Percentiles rank a stretch among this genome's conserved stretches.
Evolutionary conservation across 2,329 filamentous ascomycete species (phyloP).

Genomic region (Kalmusia sp.): DNA sequence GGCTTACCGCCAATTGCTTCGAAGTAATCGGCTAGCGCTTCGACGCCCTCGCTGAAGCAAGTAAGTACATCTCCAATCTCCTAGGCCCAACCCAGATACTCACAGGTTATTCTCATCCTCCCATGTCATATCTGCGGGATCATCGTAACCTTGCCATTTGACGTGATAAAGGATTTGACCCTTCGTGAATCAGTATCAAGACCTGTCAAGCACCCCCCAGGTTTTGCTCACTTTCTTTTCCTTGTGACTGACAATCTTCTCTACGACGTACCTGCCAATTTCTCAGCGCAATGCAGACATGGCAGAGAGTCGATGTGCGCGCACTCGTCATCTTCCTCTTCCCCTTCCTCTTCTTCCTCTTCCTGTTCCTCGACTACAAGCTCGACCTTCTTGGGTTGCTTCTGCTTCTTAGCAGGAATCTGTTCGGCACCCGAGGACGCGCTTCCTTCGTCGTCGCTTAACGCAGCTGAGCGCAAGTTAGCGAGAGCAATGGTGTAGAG

Average conservation of each 20-base stretch:
- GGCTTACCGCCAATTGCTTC: conserved; percentile 68
- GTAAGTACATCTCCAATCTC: not conserved
- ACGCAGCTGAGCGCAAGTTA: conserved; percentile 42
- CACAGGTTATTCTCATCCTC: conserved; percentile 78
- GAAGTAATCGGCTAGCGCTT: conserved; percentile 71
- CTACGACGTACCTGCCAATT: conserved; percentile 70
- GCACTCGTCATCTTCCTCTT: conserved; percentile 55
- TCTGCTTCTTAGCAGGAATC: conserved; percentile 34
- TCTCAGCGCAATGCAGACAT: conserved; percentile 27
- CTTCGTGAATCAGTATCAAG: conserved; percentile 21
- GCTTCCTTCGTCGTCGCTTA: conserved; percentile 48
- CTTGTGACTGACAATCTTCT: conserved; percentile 73
- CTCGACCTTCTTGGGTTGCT: conserved; percentile 16
- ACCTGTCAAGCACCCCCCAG: conserved; percentile 54
- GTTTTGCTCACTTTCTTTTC: conserved; percentile 52
- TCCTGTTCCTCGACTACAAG: conserved; percentile 22
- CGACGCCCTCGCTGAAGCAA: conserved; percentile 41
- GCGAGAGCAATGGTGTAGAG: conserved; percentile 7
- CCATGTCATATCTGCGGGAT: conserved; percentile 76
- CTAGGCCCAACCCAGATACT: conserved; percentile 21
- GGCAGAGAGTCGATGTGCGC: conserved; percentile 24
- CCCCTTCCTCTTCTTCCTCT: conserved; percentile 44
- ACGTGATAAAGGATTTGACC: conserved; percentile 66
- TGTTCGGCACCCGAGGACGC: conserved; percentile 39
- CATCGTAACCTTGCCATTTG: conserved; percentile 82